Percentiles rank a stretch among this genome's conserved stretches.
These are phyloP conservation scores for Penicillium sp. DNA, from an alignment of 2,329 filamentous ascomycete species.

Conservation along the genomic window DNA sequence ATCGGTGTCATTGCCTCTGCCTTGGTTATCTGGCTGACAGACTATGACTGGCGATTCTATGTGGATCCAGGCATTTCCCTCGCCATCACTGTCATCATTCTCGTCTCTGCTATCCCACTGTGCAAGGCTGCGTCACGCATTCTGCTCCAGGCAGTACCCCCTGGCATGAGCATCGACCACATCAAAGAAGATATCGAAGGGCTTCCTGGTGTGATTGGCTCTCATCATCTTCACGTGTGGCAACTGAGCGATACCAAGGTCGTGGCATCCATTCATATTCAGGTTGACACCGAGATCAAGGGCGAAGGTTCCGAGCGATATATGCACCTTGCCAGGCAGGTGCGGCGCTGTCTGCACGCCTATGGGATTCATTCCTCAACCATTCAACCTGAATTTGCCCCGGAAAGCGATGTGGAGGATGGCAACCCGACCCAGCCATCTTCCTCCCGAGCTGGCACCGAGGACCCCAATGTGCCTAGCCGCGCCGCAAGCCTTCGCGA, in stretches of 20 bases:
- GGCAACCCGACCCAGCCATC: slow-evolving; percentile 17
- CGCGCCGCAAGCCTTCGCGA: slow-evolving; percentile 35
- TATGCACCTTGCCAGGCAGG: slow-evolving; percentile 79
- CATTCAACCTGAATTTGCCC: slow-evolving; percentile 80
- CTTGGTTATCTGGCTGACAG: slow-evolving; percentile 84
- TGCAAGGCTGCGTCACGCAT: slow-evolving; percentile 61
- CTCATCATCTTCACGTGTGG: slow-evolving; percentile 97
- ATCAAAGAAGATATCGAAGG: slow-evolving; percentile 86
- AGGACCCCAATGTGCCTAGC: slow-evolving; percentile 26
- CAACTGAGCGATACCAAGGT: slow-evolving; percentile 93
- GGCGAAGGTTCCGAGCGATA: slow-evolving; percentile 71
- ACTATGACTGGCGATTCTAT: slow-evolving; percentile 75
- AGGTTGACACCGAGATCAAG: slow-evolving; percentile 83
- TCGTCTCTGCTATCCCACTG: slow-evolving; percentile 47
- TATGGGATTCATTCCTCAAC: slow-evolving; percentile 97
- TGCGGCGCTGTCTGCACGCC: slow-evolving; percentile 81
- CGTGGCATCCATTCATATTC: slow-evolving; percentile 87
- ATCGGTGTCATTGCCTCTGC: slow-evolving; percentile 55
- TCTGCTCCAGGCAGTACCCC: slow-evolving; percentile 86
- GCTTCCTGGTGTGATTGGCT: slow-evolving; percentile 78
- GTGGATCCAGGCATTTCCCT: slow-evolving; percentile 88
- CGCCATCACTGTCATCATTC: slow-evolving; percentile 76
- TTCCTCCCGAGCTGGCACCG: slow-evolving; percentile 14
- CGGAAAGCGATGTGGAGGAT: slow-evolving; percentile 34
- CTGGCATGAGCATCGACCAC: slow-evolving; percentile 79